Evolutionary conservation across 192 early-diverging fungal species (phyloP).

Genomic region (Coemansia sp.): DNA sequence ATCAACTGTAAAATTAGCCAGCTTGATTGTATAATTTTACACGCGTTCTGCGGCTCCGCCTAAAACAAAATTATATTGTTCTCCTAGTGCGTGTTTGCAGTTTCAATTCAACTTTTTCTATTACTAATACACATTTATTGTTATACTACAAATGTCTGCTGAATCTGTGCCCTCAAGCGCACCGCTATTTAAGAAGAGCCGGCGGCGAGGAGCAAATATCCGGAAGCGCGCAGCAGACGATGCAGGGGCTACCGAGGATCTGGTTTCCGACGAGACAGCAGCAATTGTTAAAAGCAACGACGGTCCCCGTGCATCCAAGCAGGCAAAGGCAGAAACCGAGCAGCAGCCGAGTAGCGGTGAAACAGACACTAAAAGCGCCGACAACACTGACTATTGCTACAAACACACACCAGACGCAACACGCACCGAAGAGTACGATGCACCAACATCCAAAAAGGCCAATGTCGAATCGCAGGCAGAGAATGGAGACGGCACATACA

Average conservation of each 20-base stretch:
- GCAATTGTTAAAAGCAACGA: constrained; percentile 29
- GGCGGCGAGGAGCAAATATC: constrained; percentile 50
- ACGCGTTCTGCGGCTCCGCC: not conserved
- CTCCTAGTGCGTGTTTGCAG: no score
- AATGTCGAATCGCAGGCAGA: constrained; percentile 15
- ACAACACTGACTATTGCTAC: constrained; percentile 26
- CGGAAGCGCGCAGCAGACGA: constrained; percentile 41
- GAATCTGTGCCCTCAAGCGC: not conserved
- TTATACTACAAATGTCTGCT: constrained; percentile 4
- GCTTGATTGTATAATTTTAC: not conserved
- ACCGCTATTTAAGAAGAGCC: constrained; percentile 41
- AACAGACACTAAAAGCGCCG: constrained; percentile 29
- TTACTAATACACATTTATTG: constrained; percentile 1
- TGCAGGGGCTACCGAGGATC: constrained; percentile 16
- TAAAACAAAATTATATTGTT: no score
- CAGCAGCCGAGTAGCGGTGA: constrained; percentile 17
- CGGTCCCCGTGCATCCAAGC: constrained; percentile 52
- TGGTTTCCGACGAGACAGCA: constrained; percentile 27
- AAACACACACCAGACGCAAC: constrained; percentile 39
- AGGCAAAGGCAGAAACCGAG: constrained; percentile 34
- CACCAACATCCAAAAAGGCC: constrained; percentile 4
- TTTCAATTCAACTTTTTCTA: not conserved
- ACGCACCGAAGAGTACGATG: constrained; percentile 47
- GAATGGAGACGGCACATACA: constrained; percentile 61
- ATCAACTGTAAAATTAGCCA: not conserved